A percentile compares a stretch with the other conserved stretches of the same genome.
Evolutionary conservation across 2,329 filamentous ascomycete species (phyloP).

Genomic region (Trichoderma koningii): DNA sequence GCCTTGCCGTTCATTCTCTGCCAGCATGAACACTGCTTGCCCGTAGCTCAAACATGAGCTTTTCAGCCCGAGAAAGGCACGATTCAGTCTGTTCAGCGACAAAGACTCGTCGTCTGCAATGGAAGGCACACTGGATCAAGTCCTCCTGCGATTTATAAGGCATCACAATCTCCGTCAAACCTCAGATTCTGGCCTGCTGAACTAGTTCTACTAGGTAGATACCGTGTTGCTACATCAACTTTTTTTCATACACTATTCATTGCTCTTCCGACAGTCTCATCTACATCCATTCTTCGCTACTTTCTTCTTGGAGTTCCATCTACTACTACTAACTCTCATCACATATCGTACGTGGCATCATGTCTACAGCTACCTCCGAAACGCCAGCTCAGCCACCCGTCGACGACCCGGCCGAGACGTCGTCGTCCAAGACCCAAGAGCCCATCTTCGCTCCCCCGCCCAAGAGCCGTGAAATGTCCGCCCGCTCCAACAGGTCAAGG

Average conservation of each 20-base stretch:
- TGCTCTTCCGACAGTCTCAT: slow-evolving; percentile 1
- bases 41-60: too few relatives aligned
- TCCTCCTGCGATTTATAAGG: background rate
- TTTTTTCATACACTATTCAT: background rate
- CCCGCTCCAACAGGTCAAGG: slow-evolving; percentile 59
- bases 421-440: slow-evolving; percentile 29
- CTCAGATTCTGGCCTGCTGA: too few relatives aligned
- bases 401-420: slow-evolving; percentile 34
- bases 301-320: background rate
- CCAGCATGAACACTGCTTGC: too few relatives aligned
- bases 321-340: background rate
- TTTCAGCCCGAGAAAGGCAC: background rate
- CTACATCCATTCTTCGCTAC: background rate
- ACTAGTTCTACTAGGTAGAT: too few relatives aligned
- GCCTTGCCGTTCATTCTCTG: too few relatives aligned
- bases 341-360: slow-evolving; percentile 3
- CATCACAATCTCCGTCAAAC: background rate
- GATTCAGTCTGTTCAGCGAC: background rate
- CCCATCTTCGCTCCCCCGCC: slow-evolving; percentile 35
- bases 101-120: background rate
- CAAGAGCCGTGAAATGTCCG: slow-evolving; percentile 76
- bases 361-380: slow-evolving; percentile 18
- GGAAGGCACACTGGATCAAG: slow-evolving; percentile 12
- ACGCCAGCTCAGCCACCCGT: slow-evolving; percentile 34
- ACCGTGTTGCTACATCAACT: background rate